A percentile compares a stretch with the other conserved stretches of the same genome.
Conservation (phyloP, 106 monocot genomes). For the Acorus gramineus region DNA sequence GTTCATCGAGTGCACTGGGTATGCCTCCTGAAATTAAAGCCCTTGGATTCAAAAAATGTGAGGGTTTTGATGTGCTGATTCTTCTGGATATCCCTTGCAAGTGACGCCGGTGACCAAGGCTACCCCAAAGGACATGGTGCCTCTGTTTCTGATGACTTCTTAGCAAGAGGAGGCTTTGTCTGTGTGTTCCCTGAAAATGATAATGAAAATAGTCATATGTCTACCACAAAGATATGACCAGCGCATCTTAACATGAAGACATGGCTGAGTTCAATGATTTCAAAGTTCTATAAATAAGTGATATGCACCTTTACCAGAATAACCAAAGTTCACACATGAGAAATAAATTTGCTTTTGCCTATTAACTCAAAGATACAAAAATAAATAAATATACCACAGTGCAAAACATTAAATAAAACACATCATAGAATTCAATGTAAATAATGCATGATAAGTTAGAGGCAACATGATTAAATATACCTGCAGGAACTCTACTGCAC, state of each 20-base stretch:
- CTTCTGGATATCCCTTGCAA: background rate
- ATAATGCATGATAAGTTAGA: background rate
- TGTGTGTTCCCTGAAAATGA: conserved; percentile 14
- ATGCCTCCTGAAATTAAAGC: conserved; percentile 35
- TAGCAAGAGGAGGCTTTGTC: background rate
- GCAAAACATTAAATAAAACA: background rate
- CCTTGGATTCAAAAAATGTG: conserved; percentile 16
- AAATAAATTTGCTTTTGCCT: too few relatives aligned
- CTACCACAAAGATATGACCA: too few relatives aligned
- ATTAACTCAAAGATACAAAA: background rate
- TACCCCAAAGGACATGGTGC: background rate
- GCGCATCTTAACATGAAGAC: too few relatives aligned
- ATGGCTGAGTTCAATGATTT: too few relatives aligned
- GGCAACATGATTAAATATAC: background rate
- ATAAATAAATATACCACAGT: background rate
- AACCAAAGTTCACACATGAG: too few relatives aligned
- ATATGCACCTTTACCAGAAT: too few relatives aligned
- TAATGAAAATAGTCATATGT: too few relatives aligned
- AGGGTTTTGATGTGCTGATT: background rate
- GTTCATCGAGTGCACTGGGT: conserved; percentile 15
- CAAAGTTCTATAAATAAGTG: too few relatives aligned
- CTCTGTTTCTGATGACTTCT: conserved; percentile 5
- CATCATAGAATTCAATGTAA: background rate
- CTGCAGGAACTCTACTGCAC: conserved; percentile 1
- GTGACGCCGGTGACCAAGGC: conserved; percentile 1